Conservation (phyloP, 805 yeast genomes). For the Kazachstania taianensis region DNA sequence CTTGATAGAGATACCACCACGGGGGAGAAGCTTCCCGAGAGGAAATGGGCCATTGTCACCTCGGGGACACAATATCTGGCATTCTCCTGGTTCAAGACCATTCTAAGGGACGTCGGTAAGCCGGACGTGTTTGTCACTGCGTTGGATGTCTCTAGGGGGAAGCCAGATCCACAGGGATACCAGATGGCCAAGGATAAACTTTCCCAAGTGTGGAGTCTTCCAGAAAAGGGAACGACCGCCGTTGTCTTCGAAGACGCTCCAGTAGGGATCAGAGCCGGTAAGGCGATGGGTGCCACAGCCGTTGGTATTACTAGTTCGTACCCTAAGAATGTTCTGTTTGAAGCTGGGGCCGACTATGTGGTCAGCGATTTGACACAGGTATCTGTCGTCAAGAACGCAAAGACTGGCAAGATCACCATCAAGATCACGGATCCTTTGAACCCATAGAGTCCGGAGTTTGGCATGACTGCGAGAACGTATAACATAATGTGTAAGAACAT, state of each 20-base stretch:
- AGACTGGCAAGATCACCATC: conserved; percentile 5
- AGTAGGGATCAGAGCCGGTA: conserved; percentile 71
- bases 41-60: conserved; percentile 75
- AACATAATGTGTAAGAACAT: too few relatives aligned
- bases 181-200: conserved; percentile 45
- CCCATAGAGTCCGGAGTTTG: too few relatives aligned
- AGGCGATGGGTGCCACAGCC: conserved; percentile 63
- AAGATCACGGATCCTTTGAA: conserved; percentile 7
- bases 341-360: conserved; percentile 70
- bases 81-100: conserved; percentile 51
- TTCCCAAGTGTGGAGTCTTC: conserved; percentile 28
- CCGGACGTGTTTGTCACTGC: conserved; percentile 77
- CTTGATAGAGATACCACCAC: conserved; percentile 32
- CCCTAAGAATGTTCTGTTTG: conserved; percentile 49
- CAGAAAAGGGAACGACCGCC: conserved; percentile 17
- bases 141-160: conserved; percentile 59
- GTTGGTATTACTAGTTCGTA: conserved; percentile 72
- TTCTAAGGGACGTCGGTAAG: conserved; percentile 42
- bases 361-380: conserved; percentile 48
- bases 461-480: too few relatives aligned
- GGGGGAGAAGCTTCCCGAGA: conserved; percentile 17
- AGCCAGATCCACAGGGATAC: conserved; percentile 79
- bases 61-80: conserved; percentile 69
- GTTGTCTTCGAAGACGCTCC: conserved; percentile 83
- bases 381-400: conserved; percentile 8